Conservation (phyloP, 257 asterid genomes). For the Nicotiana attenuata region DNA sequence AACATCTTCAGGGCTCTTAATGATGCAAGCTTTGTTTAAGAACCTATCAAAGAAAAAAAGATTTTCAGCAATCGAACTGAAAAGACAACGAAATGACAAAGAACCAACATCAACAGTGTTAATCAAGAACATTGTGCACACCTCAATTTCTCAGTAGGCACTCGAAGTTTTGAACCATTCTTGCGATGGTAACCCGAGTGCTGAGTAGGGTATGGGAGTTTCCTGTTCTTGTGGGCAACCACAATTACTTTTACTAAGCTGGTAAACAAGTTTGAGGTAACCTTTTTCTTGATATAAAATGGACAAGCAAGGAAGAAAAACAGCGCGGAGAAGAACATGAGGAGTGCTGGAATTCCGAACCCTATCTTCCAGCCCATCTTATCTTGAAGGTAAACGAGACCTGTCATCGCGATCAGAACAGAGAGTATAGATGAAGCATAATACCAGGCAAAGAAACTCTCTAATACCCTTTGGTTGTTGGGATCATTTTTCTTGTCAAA, state of each 20-base stretch:
- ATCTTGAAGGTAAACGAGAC: conserved; percentile 57
- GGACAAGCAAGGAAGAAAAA: conserved; percentile 43
- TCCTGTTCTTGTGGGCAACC: conserved; percentile 17
- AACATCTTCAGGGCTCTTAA: conserved; percentile 10
- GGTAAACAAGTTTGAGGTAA: conserved; percentile 32
- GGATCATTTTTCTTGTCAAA: conserved; percentile 27
- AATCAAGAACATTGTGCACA: not conserved
- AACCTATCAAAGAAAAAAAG: not conserved
- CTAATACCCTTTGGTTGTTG: conserved; percentile 30
- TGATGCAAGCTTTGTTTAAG: conserved; percentile 22
- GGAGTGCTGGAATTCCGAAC: conserved; percentile 48
- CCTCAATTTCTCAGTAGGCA: conserved; percentile 50
- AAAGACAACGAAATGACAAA: too few relatives aligned
- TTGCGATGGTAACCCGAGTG: conserved; percentile 26
- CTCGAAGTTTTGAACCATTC: conserved; percentile 28
- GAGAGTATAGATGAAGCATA: conserved; percentile 45
- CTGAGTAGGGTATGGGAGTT: conserved; percentile 17
- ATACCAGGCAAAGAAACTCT: conserved; percentile 61
- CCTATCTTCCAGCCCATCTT: conserved; percentile 55
- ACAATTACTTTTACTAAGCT: conserved; percentile 31
- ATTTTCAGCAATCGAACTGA: conserved; percentile 25
- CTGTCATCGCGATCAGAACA: conserved; percentile 43
- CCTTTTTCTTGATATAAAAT: conserved; percentile 31
- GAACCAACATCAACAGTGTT: too few relatives aligned
- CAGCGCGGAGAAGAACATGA: conserved; percentile 42